phyloP scores from a whole-genome alignment of 1,284 basidiomycete genomes.

The Pisolithus thermaeus region DNA sequence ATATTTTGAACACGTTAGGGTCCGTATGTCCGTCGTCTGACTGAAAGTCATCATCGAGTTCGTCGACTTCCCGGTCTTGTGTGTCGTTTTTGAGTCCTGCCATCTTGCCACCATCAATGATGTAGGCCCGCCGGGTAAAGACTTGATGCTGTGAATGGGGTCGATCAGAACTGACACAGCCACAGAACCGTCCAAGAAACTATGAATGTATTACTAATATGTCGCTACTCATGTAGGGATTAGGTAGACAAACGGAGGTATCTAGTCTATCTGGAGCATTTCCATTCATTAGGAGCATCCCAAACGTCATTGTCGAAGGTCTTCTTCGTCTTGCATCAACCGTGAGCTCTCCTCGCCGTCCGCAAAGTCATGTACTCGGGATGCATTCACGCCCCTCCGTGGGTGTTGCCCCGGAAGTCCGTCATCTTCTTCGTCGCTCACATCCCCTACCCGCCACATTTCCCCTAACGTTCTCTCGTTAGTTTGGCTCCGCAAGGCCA shows the following conservation, averaged over 20 bases:
- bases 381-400: slow-evolving; percentile 10
- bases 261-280: not conserved
- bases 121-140: not conserved
- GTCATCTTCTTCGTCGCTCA: slow-evolving; percentile 52
- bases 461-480: slow-evolving; percentile 38
- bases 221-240: not conserved
- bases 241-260: not conserved
- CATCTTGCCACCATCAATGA: slow-evolving; percentile 10
- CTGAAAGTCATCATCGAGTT: slow-evolving; percentile 41
- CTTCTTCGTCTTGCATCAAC: slow-evolving; percentile 21
- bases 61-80: slow-evolving; percentile 40
- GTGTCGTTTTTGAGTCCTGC: slow-evolving; percentile 9
- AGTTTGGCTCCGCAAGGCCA: slow-evolving; percentile 28
- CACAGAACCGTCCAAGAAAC: not conserved
- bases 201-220: not conserved
- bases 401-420: slow-evolving; percentile 7
- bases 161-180: not conserved
- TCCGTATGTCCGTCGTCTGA: slow-evolving; percentile 33
- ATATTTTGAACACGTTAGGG: slow-evolving; percentile 43
- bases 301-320: slow-evolving; percentile 26
- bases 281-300: not conserved
- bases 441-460: slow-evolving; percentile 64
- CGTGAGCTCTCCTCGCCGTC: slow-evolving; percentile 16
- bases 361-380: not conserved
- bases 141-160: not conserved